Base-by-base conservation (phyloP, 768 basidiomycete species). In the Dictyophora rubrovolvata region DNA sequence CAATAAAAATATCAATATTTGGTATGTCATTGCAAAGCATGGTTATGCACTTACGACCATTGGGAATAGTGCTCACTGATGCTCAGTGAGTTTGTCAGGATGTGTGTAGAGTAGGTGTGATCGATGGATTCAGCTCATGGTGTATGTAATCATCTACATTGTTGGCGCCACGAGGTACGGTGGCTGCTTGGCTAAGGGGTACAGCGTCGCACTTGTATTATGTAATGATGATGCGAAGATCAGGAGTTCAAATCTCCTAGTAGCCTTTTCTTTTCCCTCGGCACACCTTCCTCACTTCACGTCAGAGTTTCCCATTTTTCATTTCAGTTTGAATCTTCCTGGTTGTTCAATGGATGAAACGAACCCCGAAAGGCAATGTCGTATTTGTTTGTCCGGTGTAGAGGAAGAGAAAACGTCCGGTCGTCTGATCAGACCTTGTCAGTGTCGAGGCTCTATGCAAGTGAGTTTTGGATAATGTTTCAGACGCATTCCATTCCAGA, bases 371-470 rank as follows among this genome's bases (percentile, higher is more conserved):
- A 85, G 79, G 65, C 86, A 87, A 67, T 93, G 92, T 66, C 79
- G 92, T 55, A 94, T 94, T 50, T 94, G 92, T 68, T 75, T 91
- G 23, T 86, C 87, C 42, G 84, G 87, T 4, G 69, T 73, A 11
- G 79, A 80, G 49, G 71, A 72, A n/a, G 69, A 67, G 48, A 67
- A 63, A 0, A 76, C 79, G 22, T 73, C 86, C 46, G 92, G 92
- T 1, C 80, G 84, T 56, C 79, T 93, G 63, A 90, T 94, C 63
- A 82, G 85, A 33, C 92, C 92, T 5, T 89, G 88, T 63, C 60
- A 67, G 22, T 72, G 71, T 47, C 62, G 65, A 28, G 71, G 71
- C 12, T 65, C 65, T 48, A 68, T 72, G 64, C 49, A 65, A 65
- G 48, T 69, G 91, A 91, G 48, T 85, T 85, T 20, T 88, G 92